Percentiles rank a stretch among this genome's conserved stretches.
Evolutionary conservation across 2,329 filamentous ascomycete genomes (phyloP).

Genomic region (Pezicula radicicola): DNA sequence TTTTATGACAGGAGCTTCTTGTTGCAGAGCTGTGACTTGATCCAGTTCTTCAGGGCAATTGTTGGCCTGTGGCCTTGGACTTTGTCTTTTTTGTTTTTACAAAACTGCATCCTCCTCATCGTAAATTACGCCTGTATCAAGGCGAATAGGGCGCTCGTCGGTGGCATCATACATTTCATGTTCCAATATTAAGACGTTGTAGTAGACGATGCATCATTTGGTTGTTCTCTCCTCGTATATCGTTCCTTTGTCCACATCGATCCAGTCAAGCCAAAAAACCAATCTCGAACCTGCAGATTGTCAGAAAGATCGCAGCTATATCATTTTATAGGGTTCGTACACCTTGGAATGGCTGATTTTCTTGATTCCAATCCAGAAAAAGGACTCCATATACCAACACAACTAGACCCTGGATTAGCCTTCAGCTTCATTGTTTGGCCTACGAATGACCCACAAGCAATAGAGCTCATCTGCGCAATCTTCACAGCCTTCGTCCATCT

Average conservation of each 20-base stretch:
- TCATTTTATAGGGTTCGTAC: conserved; percentile 32
- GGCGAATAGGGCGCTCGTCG: too few relatives aligned
- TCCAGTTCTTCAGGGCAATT: too few relatives aligned
- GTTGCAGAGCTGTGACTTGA: too few relatives aligned
- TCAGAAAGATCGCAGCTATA: conserved; percentile 8
- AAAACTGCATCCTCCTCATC: too few relatives aligned
- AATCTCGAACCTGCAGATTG: conserved; percentile 33
- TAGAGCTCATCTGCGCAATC: conserved; percentile 51
- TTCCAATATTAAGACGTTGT: conserved; percentile 6
- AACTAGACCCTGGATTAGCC: conserved; percentile 33
- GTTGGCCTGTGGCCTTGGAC: too few relatives aligned
- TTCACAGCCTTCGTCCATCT: conserved; percentile 63
- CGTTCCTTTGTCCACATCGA: conserved; percentile 28
- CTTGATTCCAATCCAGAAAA: conserved; percentile 56
- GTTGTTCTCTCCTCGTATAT: conserved; percentile 12
- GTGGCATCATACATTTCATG: too few relatives aligned
- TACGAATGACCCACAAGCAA: conserved; percentile 22
- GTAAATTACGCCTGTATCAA: too few relatives aligned
- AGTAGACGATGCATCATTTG: conserved; percentile 16
- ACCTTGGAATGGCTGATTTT: conserved; percentile 45
- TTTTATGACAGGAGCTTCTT: too few relatives aligned
- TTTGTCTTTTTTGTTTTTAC: too few relatives aligned
- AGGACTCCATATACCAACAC: conserved; percentile 54
- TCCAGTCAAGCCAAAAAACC: conserved; percentile 35
- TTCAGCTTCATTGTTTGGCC: neutral